A percentile compares a stretch with the other conserved stretches of the same genome.
Evolutionary conservation across 495 filamentous ascomycete genomes (phyloP).

Genomic region (Monascus purpureus): DNA sequence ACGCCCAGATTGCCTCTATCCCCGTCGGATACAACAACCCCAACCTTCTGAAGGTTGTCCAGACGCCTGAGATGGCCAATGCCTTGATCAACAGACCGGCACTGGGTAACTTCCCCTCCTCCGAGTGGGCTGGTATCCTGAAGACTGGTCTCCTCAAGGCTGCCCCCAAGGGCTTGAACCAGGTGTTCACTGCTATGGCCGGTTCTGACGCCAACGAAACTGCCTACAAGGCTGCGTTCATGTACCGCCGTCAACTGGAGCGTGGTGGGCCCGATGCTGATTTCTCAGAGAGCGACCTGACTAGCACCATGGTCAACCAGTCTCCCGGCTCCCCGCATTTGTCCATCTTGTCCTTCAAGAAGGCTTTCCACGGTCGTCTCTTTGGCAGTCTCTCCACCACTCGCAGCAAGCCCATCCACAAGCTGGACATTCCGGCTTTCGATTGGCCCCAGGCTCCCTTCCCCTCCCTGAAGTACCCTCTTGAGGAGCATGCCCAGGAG

Average conservation of each 20-base stretch:
- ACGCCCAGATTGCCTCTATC: constrained; percentile 94
- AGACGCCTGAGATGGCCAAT: constrained; percentile 64
- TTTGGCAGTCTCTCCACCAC: constrained; percentile 90
- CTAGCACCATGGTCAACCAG: constrained; percentile 73
- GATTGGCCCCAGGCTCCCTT: constrained; percentile 97
- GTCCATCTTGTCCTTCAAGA: constrained; percentile 87
- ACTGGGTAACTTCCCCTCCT: constrained; percentile 88
- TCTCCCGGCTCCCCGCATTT: constrained; percentile 68
- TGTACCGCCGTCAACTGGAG: constrained; percentile 83
- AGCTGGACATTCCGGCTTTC: constrained; percentile 95
- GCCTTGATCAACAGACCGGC: constrained; percentile 89
- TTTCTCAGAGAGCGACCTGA: constrained; percentile 72
- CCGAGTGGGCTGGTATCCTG: constrained; percentile 77
- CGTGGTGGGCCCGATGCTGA: constrained; percentile 71
- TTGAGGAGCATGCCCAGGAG: constrained; percentile 68
- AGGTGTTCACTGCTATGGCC: constrained; percentile 94
- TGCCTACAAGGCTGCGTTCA: constrained; percentile 99
- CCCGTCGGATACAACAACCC: constrained; percentile 97
- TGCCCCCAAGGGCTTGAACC: constrained; percentile 80
- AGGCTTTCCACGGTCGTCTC: constrained; percentile 88
- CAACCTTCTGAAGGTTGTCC: constrained; percentile 52
- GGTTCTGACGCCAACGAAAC: constrained; percentile 97
- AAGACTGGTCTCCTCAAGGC: constrained; percentile 78
- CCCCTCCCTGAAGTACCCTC: constrained; percentile 78
- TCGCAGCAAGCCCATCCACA: constrained; percentile 93